phyloP scores from a whole-genome alignment of 345 rosid species.

The Lepidium africanum region DNA sequence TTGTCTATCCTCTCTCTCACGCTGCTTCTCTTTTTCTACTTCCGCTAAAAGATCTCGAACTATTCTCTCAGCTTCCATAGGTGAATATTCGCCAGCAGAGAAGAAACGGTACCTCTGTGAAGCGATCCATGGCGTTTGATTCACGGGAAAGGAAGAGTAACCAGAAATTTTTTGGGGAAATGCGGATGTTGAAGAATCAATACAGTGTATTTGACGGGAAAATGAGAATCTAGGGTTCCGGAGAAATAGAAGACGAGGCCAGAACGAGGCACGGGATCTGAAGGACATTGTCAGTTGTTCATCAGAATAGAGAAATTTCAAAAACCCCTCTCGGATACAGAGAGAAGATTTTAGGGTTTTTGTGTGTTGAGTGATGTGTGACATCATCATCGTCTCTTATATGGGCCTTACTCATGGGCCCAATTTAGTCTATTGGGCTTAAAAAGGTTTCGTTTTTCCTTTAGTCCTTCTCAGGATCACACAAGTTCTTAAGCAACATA shows the following conservation, averaged over 20 bases:
- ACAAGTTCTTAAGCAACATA: too few species aligned
- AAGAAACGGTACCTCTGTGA: conserved; percentile 38
- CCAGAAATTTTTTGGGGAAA: conserved; percentile 17
- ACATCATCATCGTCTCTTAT: neutral
- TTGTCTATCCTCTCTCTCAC: conserved; percentile 61
- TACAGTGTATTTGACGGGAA: neutral
- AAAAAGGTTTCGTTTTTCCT: too few species aligned
- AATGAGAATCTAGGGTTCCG: conserved; percentile 14
- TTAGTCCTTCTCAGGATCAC: too few species aligned
- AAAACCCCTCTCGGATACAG: neutral
- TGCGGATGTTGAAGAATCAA: conserved; percentile 16
- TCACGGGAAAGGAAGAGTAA: conserved; percentile 10
- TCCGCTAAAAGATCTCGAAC: conserved; percentile 49
- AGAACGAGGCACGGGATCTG: conserved; percentile 30
- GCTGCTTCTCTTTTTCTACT: conserved; percentile 62
- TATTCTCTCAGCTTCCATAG: conserved; percentile 16
- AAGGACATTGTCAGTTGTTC: conserved; percentile 31
- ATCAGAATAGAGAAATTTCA: neutral
- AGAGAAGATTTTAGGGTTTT: conserved; percentile 19
- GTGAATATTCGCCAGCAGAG: conserved; percentile 7
- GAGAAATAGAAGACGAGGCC: conserved; percentile 40
- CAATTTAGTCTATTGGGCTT: neutral
- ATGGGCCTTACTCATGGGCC: conserved; percentile 11
- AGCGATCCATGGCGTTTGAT: conserved; percentile 23
- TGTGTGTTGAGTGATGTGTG: neutral